Evolutionary conservation across 2,329 filamentous ascomycete genomes (phyloP), one percentile per base, ranked within the genome.

Genomic region (Aspergillus uvarum): DNA sequence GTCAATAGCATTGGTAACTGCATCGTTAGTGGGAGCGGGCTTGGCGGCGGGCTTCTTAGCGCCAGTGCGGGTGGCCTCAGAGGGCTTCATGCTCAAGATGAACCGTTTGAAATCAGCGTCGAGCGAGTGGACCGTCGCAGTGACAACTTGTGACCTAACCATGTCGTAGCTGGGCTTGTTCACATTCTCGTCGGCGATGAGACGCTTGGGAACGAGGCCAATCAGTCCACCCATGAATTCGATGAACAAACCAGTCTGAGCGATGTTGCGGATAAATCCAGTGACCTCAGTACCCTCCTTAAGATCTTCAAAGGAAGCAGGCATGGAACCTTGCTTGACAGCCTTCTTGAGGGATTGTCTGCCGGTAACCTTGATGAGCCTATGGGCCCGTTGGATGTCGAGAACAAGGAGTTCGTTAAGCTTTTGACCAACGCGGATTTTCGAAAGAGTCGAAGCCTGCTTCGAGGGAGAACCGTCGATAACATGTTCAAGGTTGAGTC

Each of bases 231-330:
- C 89, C 47, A 88, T 87, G 74, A 97, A 97, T 70, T 96, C 89
- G n/a, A 97, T 85, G 69, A 96, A 98, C 11, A 93, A 82, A 48
- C 90, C 92, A 8, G 89, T 90, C 2, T 85, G 79, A 0, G 91
- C 93, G 55, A 96, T 89, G 69, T 95, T 96, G 61, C 89, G 88
- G 26, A 99, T 87, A 68, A 94, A 96, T 5, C 93, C 94, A 60
- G 87, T 84, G 7, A 92, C 84, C 24, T 86, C 78, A 35, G 85
- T 82, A 31, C 90, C 90, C 64, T 89, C 83, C 64, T 87, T 84
- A 21, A 92, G 83, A 65, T 94, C 86, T 22, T 89, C 87, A 58
- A 95, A 89, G 48, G 78, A 84, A 19, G 82, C 83, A n/a, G 96
- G 81, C 12, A 98, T 82, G 56, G 83, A 86, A n/a, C 85, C 85